Base-by-base conservation (phyloP, 2,329 filamentous ascomycete species). In the Pseudonectria buxi region DNA sequence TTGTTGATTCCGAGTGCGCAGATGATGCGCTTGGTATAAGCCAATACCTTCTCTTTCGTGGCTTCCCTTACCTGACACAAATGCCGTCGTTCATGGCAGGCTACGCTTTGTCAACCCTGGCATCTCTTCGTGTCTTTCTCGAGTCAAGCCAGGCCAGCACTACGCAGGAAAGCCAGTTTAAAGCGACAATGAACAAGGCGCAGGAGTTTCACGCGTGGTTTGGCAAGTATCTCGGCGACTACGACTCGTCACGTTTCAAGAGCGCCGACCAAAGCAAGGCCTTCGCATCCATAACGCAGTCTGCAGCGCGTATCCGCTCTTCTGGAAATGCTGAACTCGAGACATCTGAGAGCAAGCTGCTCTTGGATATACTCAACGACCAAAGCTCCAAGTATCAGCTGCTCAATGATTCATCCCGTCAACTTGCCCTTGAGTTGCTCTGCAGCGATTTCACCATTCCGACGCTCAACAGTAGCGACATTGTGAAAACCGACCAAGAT, bases 11-110 rank as follows among this genome's bases (percentile, higher is more conserved):
- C 0, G 83, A 94, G 53, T 96, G 90, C 58, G 85, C 89, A 9
- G 86, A 95, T 53, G 92, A 98, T 63, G 81, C 86, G 2, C 71
- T 96, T 29, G 90, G 89, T 0, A 75, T 98, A 24, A 79, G 85
- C 40, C 83, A 87, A 57, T 95, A 94, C 59, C 71, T 99, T 2
- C 68, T 96, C 11, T 67, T 75, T 6, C 72, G 74, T 33, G 88
- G 90, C 7, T 64, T 66, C 12, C 49, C 63, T 5, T 80, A 90
- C 54, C 67, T 98, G 4, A 62, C 59, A 4, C 68, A 74, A 24
- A 69, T 73, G 1, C 79, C 87, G 1, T 81, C 80, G 0, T 95
- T 95, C 50, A 67, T 94, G 28, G 81, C 85, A 10, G 90, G 89
- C 0, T 83, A 89, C 44, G 74, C 83, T 1, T 65, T 95, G 13